Evolutionary conservation across 1,284 basidiomycete species (phyloP), one percentile per base, ranked within the genome.

Genomic region (Ceratobasidium sp.): DNA sequence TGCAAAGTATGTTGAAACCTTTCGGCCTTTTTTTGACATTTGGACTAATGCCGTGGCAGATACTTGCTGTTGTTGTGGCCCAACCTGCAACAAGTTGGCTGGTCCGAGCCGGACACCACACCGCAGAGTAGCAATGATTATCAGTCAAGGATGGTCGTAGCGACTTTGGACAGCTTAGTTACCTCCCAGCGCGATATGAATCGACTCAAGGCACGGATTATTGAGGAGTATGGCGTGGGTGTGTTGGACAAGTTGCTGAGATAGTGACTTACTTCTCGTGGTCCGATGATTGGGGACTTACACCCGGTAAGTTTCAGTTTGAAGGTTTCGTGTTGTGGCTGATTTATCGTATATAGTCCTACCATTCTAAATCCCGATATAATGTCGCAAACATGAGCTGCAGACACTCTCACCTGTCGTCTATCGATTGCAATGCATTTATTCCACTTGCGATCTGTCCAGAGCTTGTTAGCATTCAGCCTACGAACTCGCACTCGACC

Each of bases 41-140:
- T 51, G 17, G 49, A 51, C 17, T 51, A 17, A 51, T 17, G 4
- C 6, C 17, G 9, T 59, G 7, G n/a, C 17, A 40, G 34, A n/a
- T n/a, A 61, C 57, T 6, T 61, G 57, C 15, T 61, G 15, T 61
- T 34, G 15, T n/a, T 61, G 19, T 61, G 57, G 57, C 57, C 57
- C 15, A 40, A 61, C 4, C 37, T 61, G 2, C 6, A 37, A 6
- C 7, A 17, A n/a, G 17, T 61, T 22, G 5, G 17, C 19, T 61
- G 29, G 57, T 29, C 34, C 5, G 7, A 13, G 11, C 7, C 34
- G 6, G 34, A 34, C 4, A 40, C 37, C 2, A n/a, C 1, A n/a
- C 51, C 37, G 2, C 8, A n/a, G 1, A 7, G n/a, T 19, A n/a
- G 15, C 2, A 19, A n/a, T n/a, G 19, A 11, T 11, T 46, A 4